These are phyloP conservation scores for Pseudopithomyces chartarum DNA, from an alignment of 2,329 filamentous ascomycete species.

Conservation along the genomic window DNA sequence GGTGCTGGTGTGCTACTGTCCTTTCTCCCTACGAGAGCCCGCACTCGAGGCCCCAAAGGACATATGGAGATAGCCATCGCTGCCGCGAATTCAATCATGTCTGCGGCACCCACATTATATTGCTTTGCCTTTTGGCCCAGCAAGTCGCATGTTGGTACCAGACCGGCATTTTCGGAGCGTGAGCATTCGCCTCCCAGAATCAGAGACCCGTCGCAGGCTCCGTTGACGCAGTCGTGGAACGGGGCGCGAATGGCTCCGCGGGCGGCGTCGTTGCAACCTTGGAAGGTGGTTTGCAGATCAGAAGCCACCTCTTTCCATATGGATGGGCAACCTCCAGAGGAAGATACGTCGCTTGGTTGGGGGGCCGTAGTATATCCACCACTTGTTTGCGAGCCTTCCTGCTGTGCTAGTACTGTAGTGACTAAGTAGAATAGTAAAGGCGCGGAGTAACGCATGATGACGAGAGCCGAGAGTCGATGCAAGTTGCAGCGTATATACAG, in stretches of 20 bases:
- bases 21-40: slow-evolving; percentile 25
- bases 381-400: not conserved
- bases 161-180: slow-evolving; percentile 48
- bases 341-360: not conserved
- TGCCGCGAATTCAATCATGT: slow-evolving; percentile 35
- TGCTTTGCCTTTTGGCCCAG: slow-evolving; percentile 45
- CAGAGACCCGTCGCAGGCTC: slow-evolving; percentile 32
- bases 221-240: slow-evolving; percentile 37
- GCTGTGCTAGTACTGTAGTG: not conserved
- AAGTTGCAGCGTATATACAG: not conserved
- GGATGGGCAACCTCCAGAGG: not conserved
- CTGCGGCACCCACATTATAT: slow-evolving; percentile 39
- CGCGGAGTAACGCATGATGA: not conserved
- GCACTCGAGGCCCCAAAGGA: slow-evolving; percentile 26
- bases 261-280: slow-evolving; percentile 25
- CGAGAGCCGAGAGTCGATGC: not conserved
- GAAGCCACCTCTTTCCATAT: not conserved
- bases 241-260: slow-evolving; percentile 28
- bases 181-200: slow-evolving; percentile 32
- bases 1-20: slow-evolving; percentile 23
- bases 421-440: not conserved
- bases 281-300: not conserved
- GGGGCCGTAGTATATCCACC: not conserved
- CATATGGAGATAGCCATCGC: slow-evolving; percentile 28
- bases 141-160: slow-evolving; percentile 48